Base-by-base conservation (phyloP, 495 filamentous ascomycete species). In the Xylaria castorea region DNA sequence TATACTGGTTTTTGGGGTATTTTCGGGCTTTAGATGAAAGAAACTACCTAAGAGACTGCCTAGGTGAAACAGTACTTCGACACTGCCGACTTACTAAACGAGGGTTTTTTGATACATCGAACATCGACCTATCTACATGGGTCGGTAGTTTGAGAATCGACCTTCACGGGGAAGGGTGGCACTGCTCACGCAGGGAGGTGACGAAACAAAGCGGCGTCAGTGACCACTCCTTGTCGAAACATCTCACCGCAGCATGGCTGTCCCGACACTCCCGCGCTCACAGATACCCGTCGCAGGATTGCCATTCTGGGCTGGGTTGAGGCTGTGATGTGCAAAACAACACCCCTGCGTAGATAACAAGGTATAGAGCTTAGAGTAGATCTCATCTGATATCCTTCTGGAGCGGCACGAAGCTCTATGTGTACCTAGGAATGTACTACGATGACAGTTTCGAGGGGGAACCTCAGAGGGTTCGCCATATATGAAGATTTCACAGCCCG, bases 181-280 rank as follows among this genome's bases (percentile, higher is more conserved):
- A 42, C n/a, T 64, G 38, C 30, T 7, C 22, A 42, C 1, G 36
- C 22, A 46, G 38, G 34, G 22, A 36, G 22, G 38, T 46, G 61
- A 64, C 61, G 60, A 64, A 64, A 48, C n/a, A 65, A 46, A 48
- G 22, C 14, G 27, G 42, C 12, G 16, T 30, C 14, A 34, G 14
- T 42, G 25, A 65, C 22, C 25, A 32, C 12, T 48, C 25, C 62
- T 16, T 50, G 14, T 48, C 27, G 14, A 16, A 40, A n/a, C 22
- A 50, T 65, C 62, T 50, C 62, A 65, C 62, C 25, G 40, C 30
- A 46, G 42, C 42, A 9, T 65, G 62, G 62, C 42, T 65, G 16
- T 30, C 62, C 62, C 42, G 62, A 34, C 12, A 46, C 40, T 20
- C n/a, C 62, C 62, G 62, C 14, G 14, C 40, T 65, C 25, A 50